Percentiles rank a stretch among this genome's conserved stretches.
Evolutionary conservation across 2,329 filamentous ascomycete genomes (phyloP).

Genomic region (Graphiopsis chlorocephala): DNA sequence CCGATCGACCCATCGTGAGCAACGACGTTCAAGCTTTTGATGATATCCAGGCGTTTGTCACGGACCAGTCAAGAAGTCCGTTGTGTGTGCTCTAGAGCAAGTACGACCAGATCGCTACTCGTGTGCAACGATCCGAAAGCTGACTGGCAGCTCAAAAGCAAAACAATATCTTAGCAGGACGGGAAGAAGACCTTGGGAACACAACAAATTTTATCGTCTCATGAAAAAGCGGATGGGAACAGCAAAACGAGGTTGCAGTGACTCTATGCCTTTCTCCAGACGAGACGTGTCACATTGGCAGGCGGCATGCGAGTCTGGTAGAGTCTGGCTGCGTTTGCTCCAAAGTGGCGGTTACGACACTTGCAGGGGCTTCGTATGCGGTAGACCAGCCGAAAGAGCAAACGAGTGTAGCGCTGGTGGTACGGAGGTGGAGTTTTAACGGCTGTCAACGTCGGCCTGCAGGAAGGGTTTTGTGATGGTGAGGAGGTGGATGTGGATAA

Average conservation of each 20-base stretch:
- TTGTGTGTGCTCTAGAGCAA: not conserved
- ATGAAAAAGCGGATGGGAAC: not conserved
- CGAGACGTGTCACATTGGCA: conserved; percentile 4
- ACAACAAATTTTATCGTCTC: not conserved
- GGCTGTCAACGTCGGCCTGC: conserved; percentile 17
- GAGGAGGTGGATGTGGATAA: not conserved
- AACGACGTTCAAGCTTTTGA: not conserved
- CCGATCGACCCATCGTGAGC: not conserved
- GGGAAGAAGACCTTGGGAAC: not conserved
- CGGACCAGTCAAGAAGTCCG: not conserved
- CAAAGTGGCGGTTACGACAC: conserved; percentile 14
- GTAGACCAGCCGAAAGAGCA: not conserved
- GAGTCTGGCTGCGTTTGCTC: conserved; percentile 12
- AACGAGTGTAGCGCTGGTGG: conserved; percentile 4
- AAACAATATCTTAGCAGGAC: not conserved
- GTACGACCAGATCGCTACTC: not conserved
- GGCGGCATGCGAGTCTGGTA: conserved; percentile 10
- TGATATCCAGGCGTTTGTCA: not conserved
- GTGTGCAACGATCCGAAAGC: conserved; percentile 8
- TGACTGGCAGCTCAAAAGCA: not conserved
- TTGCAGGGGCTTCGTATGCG: conserved; percentile 14
- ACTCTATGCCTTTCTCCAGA: not conserved
- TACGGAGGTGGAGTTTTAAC: conserved; percentile 15
- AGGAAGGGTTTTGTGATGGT: conserved; percentile 1
- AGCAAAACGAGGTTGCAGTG: not conserved